phyloP scores from a whole-genome alignment of 1,139 yeast genomes.

The Saccharomyces hybrid region DNA sequence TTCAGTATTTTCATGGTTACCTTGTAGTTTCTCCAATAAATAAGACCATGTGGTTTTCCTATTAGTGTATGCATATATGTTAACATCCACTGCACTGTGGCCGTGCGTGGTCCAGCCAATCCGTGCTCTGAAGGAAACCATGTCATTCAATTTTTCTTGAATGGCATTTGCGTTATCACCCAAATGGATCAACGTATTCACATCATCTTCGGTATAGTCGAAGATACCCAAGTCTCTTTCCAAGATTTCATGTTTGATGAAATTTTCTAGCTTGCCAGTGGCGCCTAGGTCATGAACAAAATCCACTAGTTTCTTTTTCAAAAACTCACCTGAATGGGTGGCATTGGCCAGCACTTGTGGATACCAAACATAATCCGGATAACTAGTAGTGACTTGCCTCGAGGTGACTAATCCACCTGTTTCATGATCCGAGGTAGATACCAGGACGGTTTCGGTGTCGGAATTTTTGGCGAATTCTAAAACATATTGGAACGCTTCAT shows the following conservation, averaged over 20 bases:
- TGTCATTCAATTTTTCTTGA: slow-evolving; percentile 44
- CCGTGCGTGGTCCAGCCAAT: slow-evolving; percentile 89
- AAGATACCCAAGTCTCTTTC: slow-evolving; percentile 52
- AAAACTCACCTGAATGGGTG: slow-evolving; percentile 65
- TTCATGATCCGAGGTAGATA: slow-evolving; percentile 84
- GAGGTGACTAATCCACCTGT: slow-evolving; percentile 83
- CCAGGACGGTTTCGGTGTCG: slow-evolving; percentile 63
- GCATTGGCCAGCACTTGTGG: slow-evolving; percentile 63
- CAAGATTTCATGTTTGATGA: slow-evolving; percentile 44
- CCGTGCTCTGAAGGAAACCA: slow-evolving; percentile 64
- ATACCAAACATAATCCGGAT: slow-evolving; percentile 69
- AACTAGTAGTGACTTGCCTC: slow-evolving; percentile 53
- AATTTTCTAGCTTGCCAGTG: slow-evolving; percentile 28
- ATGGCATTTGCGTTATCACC: slow-evolving; percentile 10
- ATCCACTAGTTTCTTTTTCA: slow-evolving; percentile 38
- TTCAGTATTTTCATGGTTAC: slow-evolving; percentile 80
- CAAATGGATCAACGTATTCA: slow-evolving; percentile 30
- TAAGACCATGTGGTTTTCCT: slow-evolving; percentile 36
- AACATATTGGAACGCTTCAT: slow-evolving; percentile 65
- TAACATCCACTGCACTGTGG: slow-evolving; percentile 86
- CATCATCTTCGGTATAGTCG: slow-evolving; percentile 47
- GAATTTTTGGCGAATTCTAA: slow-evolving; percentile 54
- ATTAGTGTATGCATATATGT: slow-evolving; percentile 66
- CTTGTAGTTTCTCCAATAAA: slow-evolving; percentile 48
- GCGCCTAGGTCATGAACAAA: slow-evolving; percentile 32